These are phyloP conservation scores for Zymoseptoria ardabiliae DNA, from an alignment of 2,329 filamentous ascomycete species.

Conservation along the genomic window DNA sequence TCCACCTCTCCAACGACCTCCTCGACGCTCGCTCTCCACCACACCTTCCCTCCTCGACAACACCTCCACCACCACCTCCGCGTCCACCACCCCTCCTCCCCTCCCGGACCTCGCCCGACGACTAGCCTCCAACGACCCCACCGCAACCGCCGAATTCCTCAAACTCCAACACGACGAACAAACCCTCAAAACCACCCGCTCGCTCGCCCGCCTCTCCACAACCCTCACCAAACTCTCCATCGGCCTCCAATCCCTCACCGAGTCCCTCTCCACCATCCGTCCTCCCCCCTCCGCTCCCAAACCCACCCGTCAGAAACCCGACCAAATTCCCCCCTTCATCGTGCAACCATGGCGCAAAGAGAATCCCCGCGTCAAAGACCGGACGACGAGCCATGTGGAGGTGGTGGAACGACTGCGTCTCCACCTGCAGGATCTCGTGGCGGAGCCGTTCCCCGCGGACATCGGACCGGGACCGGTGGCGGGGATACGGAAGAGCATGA, in stretches of 20 bases:
- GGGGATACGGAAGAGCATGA: not conserved
- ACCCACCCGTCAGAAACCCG: not conserved
- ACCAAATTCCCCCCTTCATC: not conserved
- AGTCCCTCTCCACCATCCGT: not conserved
- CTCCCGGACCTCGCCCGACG: not conserved
- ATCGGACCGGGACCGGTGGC: not conserved
- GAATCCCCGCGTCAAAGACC: not conserved
- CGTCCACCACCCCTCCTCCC: not conserved
- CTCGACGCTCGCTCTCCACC: too few relatives aligned
- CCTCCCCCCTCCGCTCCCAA: not conserved
- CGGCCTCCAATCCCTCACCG: not conserved
- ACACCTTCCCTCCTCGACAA: not conserved
- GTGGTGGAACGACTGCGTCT: not conserved
- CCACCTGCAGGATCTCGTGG: not conserved
- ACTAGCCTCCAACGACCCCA: not conserved
- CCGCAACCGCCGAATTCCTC: not conserved
- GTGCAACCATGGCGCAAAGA: not conserved
- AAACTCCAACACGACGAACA: not conserved
- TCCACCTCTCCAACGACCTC: not conserved
- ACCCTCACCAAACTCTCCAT: not conserved
- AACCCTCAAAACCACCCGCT: not conserved
- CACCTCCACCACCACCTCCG: not conserved
- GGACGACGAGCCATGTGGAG: not conserved
- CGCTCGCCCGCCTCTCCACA: not conserved
- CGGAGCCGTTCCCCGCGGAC: not conserved